Conservation (phyloP, 768 basidiomycete genomes). For the Pleurotus cornucopiae region DNA sequence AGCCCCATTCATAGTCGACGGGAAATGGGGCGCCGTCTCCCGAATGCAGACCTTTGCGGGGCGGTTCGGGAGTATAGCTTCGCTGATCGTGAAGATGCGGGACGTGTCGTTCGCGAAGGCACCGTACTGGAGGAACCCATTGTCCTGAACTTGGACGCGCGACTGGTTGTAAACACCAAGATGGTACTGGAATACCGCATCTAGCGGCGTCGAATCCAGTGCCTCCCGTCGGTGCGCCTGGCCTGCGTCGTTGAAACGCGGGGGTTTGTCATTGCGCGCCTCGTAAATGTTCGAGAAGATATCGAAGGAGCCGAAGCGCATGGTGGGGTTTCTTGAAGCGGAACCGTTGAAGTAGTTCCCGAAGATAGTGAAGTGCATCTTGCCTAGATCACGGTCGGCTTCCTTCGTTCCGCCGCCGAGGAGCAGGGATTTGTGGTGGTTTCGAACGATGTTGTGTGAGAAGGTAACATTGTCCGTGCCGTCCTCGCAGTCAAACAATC, state of each 20-base stretch:
- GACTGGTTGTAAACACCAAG: slow-evolving; percentile 13
- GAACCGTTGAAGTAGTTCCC: slow-evolving; percentile 15
- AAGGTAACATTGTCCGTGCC: slow-evolving; percentile 17
- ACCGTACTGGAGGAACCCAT: slow-evolving; percentile 14
- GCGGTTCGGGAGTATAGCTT: slow-evolving; percentile 10
- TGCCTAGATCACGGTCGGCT: slow-evolving; percentile 11
- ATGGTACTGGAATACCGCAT: slow-evolving; percentile 12
- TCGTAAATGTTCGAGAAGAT: slow-evolving; percentile 13
- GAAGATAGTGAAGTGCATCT: slow-evolving; percentile 15
- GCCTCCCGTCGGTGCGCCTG: not conserved
- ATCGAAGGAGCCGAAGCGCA: slow-evolving; percentile 17
- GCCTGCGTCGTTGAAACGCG: not conserved
- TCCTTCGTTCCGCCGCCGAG: slow-evolving; percentile 14
- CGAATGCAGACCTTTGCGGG: slow-evolving; percentile 13
- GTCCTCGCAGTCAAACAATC: slow-evolving; percentile 15
- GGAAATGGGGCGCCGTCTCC: slow-evolving; percentile 5
- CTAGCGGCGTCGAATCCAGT: slow-evolving; percentile 2
- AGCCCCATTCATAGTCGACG: slow-evolving; percentile 11
- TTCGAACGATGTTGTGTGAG: slow-evolving; percentile 17
- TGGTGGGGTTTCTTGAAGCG: slow-evolving; percentile 14
- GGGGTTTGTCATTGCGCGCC: not conserved
- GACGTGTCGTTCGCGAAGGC: slow-evolving; percentile 9
- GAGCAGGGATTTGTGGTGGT: slow-evolving; percentile 16
- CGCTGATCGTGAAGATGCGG: slow-evolving; percentile 12
- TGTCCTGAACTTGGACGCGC: slow-evolving; percentile 13